A percentile compares a stretch with the other conserved stretches of the same genome.
These are phyloP conservation scores for Lolium perenne DNA, from an alignment of 176 grass and related monocot genomes.

Conservation along the genomic window DNA sequence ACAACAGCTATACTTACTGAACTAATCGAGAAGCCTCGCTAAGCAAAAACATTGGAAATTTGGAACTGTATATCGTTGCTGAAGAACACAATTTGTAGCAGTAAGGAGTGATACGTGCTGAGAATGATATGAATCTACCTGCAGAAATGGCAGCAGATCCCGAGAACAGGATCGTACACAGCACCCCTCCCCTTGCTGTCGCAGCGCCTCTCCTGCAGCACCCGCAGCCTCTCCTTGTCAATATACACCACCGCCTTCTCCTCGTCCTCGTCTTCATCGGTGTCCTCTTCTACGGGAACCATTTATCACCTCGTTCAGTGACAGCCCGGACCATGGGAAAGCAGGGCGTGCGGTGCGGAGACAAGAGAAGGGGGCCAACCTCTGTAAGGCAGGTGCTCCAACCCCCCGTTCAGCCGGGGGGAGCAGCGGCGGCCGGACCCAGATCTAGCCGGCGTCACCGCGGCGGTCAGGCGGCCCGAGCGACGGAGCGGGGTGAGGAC, in stretches of 20 bases:
- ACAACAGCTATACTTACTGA: constrained; percentile 10
- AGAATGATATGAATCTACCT: constrained; percentile 34
- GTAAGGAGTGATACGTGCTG: background rate
- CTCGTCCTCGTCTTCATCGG: constrained; percentile 31
- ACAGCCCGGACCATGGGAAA: background rate
- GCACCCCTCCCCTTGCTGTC: constrained; percentile 69
- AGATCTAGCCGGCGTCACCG: constrained; percentile 12
- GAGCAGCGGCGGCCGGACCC: constrained; percentile 37
- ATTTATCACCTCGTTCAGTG: constrained; percentile 2
- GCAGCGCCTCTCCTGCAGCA: constrained; percentile 60
- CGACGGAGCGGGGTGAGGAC: constrained; percentile 67
- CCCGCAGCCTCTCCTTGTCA: constrained; percentile 52
- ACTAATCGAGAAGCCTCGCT: background rate
- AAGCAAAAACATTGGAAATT: too few relatives aligned
- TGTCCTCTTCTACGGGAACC: constrained; percentile 20
- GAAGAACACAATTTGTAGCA: background rate
- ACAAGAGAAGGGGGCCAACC: constrained; percentile 33
- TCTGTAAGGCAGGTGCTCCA: constrained; percentile 24
- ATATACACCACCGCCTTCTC: background rate
- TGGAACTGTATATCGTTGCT: background rate
- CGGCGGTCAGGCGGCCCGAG: constrained; percentile 54
- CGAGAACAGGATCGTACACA: constrained; percentile 79
- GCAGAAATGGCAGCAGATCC: constrained; percentile 95
- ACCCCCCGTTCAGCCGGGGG: constrained; percentile 34
- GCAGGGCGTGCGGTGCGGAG: background rate